These are phyloP conservation scores for Dendrobium officinale DNA, from an alignment of 106 monocot species.

Conservation along the genomic window DNA sequence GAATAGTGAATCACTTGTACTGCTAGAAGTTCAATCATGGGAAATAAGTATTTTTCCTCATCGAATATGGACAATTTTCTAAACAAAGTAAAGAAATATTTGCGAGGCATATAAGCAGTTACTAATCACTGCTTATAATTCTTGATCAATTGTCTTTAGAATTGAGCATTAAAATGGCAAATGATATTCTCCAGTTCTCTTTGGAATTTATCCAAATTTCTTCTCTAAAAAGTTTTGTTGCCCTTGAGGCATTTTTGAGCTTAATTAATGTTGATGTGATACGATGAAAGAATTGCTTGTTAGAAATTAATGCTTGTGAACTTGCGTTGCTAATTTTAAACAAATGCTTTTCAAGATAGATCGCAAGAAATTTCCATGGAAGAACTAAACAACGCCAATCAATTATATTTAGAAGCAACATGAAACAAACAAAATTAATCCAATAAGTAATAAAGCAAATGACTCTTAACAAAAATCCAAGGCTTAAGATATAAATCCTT, in stretches of 20 bases:
- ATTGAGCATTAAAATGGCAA: background rate
- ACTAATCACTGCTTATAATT: background rate
- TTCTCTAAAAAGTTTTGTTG: background rate
- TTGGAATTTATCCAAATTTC: background rate
- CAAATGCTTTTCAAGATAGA: too few relatives aligned
- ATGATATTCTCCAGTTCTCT: background rate
- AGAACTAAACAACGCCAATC: too few relatives aligned
- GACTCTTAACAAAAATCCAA: too few relatives aligned
- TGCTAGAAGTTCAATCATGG: background rate
- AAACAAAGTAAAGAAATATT: background rate
- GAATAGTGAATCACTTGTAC: background rate
- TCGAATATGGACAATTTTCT: constrained; percentile 1
- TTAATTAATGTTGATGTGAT: background rate
- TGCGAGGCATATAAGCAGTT: background rate
- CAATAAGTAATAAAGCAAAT: too few relatives aligned
- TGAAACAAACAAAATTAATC: too few relatives aligned
- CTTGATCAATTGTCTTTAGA: background rate
- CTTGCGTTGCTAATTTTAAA: too few relatives aligned
- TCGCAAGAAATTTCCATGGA: too few relatives aligned
- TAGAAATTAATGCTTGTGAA: too few relatives aligned
- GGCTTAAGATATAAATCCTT: too few relatives aligned
- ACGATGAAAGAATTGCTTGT: too few relatives aligned
- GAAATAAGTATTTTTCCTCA: background rate
- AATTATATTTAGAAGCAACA: too few relatives aligned
- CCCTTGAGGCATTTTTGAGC: background rate